These are phyloP conservation scores for Hypomyces rosellus DNA, from an alignment of 2,329 filamentous ascomycete species.

Conservation along the genomic window DNA sequence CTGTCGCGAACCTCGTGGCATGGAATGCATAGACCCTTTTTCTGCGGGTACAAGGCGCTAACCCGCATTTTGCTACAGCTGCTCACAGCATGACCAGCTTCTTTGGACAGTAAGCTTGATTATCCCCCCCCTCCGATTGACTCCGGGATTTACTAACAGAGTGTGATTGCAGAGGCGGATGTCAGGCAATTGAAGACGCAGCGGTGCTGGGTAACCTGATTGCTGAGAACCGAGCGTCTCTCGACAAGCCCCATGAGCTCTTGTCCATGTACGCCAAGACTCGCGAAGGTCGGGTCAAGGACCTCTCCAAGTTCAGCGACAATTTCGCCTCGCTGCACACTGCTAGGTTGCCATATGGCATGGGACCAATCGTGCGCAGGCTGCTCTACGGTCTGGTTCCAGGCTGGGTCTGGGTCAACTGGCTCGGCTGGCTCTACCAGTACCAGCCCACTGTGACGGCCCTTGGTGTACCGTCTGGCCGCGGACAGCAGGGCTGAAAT, in stretches of 20 bases:
- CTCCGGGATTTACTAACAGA: background rate
- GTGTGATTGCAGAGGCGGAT: conserved; percentile 8
- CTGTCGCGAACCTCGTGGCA: background rate
- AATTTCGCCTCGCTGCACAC: conserved; percentile 14
- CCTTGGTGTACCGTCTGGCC: background rate
- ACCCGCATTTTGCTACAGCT: conserved; percentile 9
- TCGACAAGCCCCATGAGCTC: conserved; percentile 7
- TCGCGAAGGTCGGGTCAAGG: conserved; percentile 11
- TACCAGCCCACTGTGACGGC: conserved; percentile 13
- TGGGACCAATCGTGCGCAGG: conserved; percentile 11
- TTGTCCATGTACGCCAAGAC: conserved; percentile 11
- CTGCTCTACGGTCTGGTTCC: conserved; percentile 15
- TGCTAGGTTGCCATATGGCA: conserved; percentile 13
- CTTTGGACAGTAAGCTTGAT: conserved; percentile 13
- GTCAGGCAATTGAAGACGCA: conserved; percentile 15
- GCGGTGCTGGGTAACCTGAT: conserved; percentile 14
- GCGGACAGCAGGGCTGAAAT: too few relatives aligned
- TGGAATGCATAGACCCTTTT: background rate
- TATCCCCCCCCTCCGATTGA: background rate
- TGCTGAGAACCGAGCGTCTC: conserved; percentile 6
- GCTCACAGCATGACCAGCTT: conserved; percentile 18
- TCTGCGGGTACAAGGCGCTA: too few relatives aligned
- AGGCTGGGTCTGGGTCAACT: conserved; percentile 13
- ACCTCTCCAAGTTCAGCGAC: conserved; percentile 14
- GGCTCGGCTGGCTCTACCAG: conserved; percentile 14